Base-by-base conservation (phyloP, 331 rosid genomes). In the Dryas integrifolia region DNA sequence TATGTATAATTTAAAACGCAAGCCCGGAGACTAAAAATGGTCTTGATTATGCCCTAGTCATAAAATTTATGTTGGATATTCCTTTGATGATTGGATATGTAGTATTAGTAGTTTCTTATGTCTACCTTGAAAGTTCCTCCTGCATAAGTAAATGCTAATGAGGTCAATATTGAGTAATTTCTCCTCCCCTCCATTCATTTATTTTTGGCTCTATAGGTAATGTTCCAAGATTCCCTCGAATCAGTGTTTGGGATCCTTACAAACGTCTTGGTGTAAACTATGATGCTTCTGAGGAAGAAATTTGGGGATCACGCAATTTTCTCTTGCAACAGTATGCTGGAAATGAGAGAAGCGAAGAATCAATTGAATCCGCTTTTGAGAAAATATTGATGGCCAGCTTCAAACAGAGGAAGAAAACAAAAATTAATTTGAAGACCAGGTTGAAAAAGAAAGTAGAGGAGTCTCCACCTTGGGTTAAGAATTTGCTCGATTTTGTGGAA, bases 281-380 rank as follows among this genome's bases (percentile, higher is more conserved):
- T 61, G 97, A 87, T 86, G 99, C 99, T 72, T 84, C 99, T 55
- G 96, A 89, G 82, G 98, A 92, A 85, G 99, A 92, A 85, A 85
- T 90, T 65, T 92, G 99, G 99, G 88, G 98, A 58, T 92, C 99
- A 0, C 85, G 99, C 58, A 95, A 95, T 82, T 95, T 92, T 83
- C 90, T 95, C 39, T 76, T 90, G 90, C 83, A 92, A 77, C 99
- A 95, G 81, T 95, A 92, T 74, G 60, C 92, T 70, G 98, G 96
- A 76, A 91, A 95, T 71, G 99, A 95, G 83, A 77, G 88, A 81
- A 90, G 97, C 69, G 98, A 83, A 67, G 99, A 95, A 82, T 88
- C 99, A 3, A 90, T 95, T 72, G 97, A 92, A 85, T 96, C 88
- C 56, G 98, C 99, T 57, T 92, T 95, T 83, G 99, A 92, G 88